Evolutionary conservation across 805 yeast genomes (phyloP).

Genomic region (Cyberlindnera xylosilytica): DNA sequence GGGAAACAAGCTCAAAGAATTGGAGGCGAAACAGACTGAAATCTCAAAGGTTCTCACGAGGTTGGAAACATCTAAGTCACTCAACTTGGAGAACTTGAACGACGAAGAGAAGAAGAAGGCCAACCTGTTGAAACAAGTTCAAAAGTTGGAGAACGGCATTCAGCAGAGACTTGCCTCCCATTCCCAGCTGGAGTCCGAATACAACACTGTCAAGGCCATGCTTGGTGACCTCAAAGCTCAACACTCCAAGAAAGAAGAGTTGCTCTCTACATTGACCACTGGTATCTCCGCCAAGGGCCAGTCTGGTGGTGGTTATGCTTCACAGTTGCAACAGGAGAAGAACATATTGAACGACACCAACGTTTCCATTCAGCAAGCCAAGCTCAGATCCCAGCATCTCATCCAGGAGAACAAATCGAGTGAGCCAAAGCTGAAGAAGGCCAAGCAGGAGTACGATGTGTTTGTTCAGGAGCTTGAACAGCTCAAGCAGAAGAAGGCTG

Average conservation of each 20-base stretch:
- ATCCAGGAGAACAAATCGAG: conserved; percentile 44
- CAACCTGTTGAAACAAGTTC: conserved; percentile 33
- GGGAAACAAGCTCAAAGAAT: conserved; percentile 55
- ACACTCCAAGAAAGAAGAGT: conserved; percentile 64
- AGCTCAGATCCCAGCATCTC: conserved; percentile 56
- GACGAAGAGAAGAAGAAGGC: conserved; percentile 47
- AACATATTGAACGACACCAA: conserved; percentile 49
- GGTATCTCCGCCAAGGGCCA: conserved; percentile 85
- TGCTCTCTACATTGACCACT: conserved; percentile 76
- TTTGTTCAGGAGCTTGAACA: conserved; percentile 41
- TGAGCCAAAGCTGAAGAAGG: conserved; percentile 47
- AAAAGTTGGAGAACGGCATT: conserved; percentile 32
- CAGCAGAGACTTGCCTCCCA: conserved; percentile 37
- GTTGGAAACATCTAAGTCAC: conserved; percentile 57
- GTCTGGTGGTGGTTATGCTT: conserved; percentile 70
- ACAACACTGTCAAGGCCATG: conserved; percentile 39
- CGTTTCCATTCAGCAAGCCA: conserved; percentile 55
- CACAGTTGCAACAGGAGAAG: conserved; percentile 66
- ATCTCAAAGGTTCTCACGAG: conserved; percentile 66
- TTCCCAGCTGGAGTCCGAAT: conserved; percentile 41
- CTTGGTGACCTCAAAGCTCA: conserved; percentile 45
- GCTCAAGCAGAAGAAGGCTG: conserved; percentile 36
- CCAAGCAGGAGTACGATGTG: conserved; percentile 45
- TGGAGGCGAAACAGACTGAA: conserved; percentile 56
- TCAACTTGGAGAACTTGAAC: conserved; percentile 51